phyloP scores from a whole-genome alignment of 306 rosid species.

The Cucumis melo region DNA sequence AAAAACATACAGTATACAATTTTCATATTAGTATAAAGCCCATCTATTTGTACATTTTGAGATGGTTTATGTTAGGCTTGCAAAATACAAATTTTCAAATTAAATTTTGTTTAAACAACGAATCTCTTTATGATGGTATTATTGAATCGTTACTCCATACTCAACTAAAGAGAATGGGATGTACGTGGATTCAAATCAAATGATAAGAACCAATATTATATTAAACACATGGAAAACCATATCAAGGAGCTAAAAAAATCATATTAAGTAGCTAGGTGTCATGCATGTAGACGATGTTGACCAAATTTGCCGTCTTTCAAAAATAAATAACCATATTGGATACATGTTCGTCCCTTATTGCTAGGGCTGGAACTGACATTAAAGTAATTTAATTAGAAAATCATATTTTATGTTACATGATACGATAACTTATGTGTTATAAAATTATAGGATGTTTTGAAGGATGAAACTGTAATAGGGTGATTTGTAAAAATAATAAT shows the following conservation, averaged over 20 bases:
- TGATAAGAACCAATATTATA: not conserved
- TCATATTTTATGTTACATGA: not conserved
- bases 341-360: not conserved
- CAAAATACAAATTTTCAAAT: no score
- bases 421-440: not conserved
- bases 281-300: not conserved
- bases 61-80: no score
- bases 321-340: not conserved
- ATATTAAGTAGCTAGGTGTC: not conserved
- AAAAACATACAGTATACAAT: no score
- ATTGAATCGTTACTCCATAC: no score
- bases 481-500: no score
- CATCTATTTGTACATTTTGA: no score
- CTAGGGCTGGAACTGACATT: not conserved
- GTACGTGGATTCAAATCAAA: not conserved
- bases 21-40: no score
- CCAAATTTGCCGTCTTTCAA: not conserved
- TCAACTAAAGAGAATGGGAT: not conserved
- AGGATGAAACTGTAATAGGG: no score
- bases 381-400: not conserved
- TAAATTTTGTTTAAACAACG: no score
- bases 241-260: not conserved
- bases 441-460: no score
- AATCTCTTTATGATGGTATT: no score
- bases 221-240: not conserved